Base-by-base conservation (phyloP, 2,329 filamentous ascomycete species). In the Pseudopyrenochaeta lycopersici region DNA sequence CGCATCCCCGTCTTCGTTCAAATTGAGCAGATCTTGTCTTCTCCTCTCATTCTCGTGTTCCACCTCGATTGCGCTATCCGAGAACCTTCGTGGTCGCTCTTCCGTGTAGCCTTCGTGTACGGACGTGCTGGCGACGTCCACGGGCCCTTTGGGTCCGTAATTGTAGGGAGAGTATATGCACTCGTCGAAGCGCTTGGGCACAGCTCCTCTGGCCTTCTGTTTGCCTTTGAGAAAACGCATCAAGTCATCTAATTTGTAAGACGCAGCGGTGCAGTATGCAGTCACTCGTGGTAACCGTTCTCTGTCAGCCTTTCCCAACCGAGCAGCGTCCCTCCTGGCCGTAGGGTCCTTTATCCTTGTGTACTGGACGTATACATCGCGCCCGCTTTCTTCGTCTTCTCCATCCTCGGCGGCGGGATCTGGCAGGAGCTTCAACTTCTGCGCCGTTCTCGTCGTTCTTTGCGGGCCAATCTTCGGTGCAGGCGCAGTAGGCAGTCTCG, bases 311-410 rank as follows among this genome's bases (percentile, higher is more conserved):
- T 98, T 99, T 32, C 95, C 95, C 35, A 99, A 78, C 50, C 93
- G 84, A 23, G 95, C 95, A 14, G 95, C 95, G 81, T 98, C 94
- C 67, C 95, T 86, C 57, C 95, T 84, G 7, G 95, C 95, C 0
- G 90, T 97, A 0, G 94, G 93, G 71, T 99, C 95, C 76, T 98
- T 98, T 78, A 99, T 99, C 39, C 95, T 86, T 7, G 94, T 97
- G 75, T 97, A 98, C 75, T 99, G 95, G 21, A 93, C 94, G 78
- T 99, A 99, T 29, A 99, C 95, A 73, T 99, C 95, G 60, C 93
- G 84, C 9, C 93, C 92, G 68, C 91, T 95, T 76, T 97, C 94
- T 69, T 97, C 94, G 58, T 98, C 93, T 15, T 67, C 63, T 23
- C 82, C 87, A 38, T 93, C 91, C 21, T 91, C 90, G 31, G 85